Evolutionary conservation across 352 stramenopile genomes (phyloP).

Genomic region (Phytophthora macrochlamydospora): DNA sequence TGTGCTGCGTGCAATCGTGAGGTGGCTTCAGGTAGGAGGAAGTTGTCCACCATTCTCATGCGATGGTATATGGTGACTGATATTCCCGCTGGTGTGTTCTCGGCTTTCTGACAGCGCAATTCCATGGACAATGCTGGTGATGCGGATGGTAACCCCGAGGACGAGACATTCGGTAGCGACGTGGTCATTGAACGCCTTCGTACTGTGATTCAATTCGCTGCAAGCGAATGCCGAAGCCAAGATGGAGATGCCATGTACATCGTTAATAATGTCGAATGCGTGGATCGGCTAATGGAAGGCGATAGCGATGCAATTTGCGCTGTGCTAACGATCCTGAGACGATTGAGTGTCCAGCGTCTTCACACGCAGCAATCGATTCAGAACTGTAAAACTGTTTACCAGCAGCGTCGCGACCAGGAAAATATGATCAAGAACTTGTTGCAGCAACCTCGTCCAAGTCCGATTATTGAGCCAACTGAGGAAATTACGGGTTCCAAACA

Average conservation of each 20-base stretch:
- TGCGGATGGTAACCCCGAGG: neutral
- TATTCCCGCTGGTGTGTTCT: no score
- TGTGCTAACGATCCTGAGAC: conserved; percentile 51
- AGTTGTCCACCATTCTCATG: no score
- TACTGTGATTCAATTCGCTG: conserved; percentile 46
- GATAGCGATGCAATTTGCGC: conserved; percentile 45
- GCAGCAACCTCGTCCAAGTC: neutral
- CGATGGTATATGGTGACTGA: neutral
- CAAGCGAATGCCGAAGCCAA: conserved; percentile 37
- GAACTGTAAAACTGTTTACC: conserved; percentile 1
- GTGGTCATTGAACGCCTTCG: conserved; percentile 24
- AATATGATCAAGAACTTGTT: conserved; percentile 16
- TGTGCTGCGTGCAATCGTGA: conserved; percentile 54
- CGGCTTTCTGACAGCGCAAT: neutral
- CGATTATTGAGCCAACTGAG: neutral
- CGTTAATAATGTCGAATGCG: conserved; percentile 53
- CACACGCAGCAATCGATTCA: conserved; percentile 1
- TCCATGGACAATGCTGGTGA: neutral
- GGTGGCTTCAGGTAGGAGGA: conserved; percentile 31
- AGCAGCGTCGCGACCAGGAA: conserved; percentile 8
- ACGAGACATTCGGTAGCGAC: conserved; percentile 4
- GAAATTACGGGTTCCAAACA: conserved; percentile 6
- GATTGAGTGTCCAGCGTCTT: conserved; percentile 23
- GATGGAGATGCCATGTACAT: conserved; percentile 56
- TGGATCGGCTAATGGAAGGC: conserved; percentile 38